Evolutionary conservation across 2,329 filamentous ascomycete genomes (phyloP).

Genomic region (Neofusicoccum parvum): DNA sequence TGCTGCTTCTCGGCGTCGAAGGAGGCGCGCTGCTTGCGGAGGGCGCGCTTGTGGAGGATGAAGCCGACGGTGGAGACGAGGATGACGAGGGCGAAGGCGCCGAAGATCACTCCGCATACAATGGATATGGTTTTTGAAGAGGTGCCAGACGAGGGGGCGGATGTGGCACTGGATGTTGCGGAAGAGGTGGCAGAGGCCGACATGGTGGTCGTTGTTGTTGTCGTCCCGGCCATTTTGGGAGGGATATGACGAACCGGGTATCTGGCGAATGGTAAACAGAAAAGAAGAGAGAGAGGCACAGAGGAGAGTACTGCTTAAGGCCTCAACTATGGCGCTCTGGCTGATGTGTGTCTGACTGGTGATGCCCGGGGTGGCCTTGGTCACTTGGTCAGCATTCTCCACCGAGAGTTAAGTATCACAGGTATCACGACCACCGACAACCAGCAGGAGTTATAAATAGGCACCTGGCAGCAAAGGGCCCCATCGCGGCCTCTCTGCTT

Average conservation of each 20-base stretch:
- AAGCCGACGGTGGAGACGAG: conserved; percentile 12
- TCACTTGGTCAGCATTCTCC: neutral
- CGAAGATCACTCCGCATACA: conserved; percentile 6
- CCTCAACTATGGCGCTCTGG: neutral
- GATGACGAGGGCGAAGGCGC: conserved; percentile 15
- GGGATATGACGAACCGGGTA: neutral
- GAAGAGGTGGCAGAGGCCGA: neutral
- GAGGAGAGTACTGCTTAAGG: conserved; percentile 3
- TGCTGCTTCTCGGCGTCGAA: conserved; percentile 8
- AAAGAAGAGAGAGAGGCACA: neutral
- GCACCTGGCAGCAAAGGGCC: neutral
- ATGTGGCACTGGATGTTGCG: neutral
- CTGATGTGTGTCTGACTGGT: neutral
- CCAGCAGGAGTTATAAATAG: conserved; percentile 3
- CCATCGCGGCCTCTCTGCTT: neutral
- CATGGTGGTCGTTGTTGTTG: neutral
- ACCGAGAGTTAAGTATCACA: neutral
- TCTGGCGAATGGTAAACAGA: neutral
- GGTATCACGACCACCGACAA: neutral
- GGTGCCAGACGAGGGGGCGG: neutral
- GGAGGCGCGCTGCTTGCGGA: conserved; percentile 1
- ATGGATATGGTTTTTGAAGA: conserved; percentile 4
- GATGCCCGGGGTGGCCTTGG: neutral
- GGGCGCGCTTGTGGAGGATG: conserved; percentile 6
- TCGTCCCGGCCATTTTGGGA: conserved; percentile 1